Percentiles rank a stretch among this genome's conserved stretches.
These are phyloP conservation scores for Thalassiosira hispida DNA, from an alignment of 352 stramenopile genomes.

Conservation along the genomic window DNA sequence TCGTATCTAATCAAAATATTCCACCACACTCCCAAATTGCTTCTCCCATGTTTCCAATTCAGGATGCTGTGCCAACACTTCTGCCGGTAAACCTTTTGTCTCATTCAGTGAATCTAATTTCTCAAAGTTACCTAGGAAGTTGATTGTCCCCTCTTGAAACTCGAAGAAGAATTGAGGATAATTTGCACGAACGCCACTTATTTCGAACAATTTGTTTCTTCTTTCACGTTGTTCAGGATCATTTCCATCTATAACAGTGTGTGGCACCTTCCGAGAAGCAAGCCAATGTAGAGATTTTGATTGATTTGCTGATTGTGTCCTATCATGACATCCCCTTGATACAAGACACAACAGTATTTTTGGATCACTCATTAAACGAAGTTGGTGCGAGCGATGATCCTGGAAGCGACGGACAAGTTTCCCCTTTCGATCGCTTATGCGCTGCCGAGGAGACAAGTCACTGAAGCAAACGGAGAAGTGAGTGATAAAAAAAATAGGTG, in stretches of 20 bases:
- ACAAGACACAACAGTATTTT: conserved; percentile 52
- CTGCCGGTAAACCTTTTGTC: conserved; percentile 49
- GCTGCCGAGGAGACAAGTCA: conserved; percentile 9
- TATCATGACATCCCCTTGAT: conserved; percentile 45
- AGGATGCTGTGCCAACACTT: conserved; percentile 63
- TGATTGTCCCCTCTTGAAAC: conserved; percentile 34
- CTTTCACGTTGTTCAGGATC: conserved; percentile 53
- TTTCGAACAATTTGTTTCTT: conserved; percentile 73
- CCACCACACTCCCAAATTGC: conserved; percentile 61
- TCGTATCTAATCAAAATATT: conserved; percentile 41
- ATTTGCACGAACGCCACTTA: conserved; percentile 70
- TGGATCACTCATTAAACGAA: conserved; percentile 27
- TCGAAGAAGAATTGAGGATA: conserved; percentile 83
- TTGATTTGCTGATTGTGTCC: conserved; percentile 43
- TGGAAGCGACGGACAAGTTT: conserved; percentile 36
- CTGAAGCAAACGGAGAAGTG: neutral
- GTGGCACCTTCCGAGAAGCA: conserved; percentile 37
- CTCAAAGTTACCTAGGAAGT: conserved; percentile 60
- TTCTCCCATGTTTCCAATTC: conserved; percentile 70
- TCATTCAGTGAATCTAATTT: conserved; percentile 71
- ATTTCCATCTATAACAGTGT: conserved; percentile 65
- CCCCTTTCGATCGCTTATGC: conserved; percentile 42
- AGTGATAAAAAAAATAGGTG: neutral
- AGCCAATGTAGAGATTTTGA: conserved; percentile 40
- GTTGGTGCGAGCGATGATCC: conserved; percentile 35